Percentiles rank a stretch among this genome's conserved stretches.
Evolutionary conservation across 306 rosid genomes (phyloP).

Genomic region (Benincasa hispida): DNA sequence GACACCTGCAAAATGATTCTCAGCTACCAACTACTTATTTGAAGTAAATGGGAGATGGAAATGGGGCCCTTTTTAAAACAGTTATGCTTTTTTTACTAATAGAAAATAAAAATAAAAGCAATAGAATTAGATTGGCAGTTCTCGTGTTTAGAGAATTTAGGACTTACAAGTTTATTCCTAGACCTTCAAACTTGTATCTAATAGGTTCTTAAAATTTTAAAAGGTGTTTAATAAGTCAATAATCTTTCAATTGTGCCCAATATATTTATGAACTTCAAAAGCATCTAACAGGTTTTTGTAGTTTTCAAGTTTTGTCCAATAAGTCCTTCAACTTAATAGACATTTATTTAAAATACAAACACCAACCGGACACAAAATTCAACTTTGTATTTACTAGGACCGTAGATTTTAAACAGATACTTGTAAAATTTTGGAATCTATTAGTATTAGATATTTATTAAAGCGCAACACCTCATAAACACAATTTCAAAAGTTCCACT

Average conservation of each 20-base stretch:
- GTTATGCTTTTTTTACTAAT: not conserved
- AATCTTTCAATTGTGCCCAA: not conserved
- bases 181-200: not conserved
- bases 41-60: not conserved
- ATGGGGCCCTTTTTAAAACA: not conserved
- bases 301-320: not conserved
- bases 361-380: not conserved
- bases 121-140: not conserved
- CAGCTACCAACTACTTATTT: not conserved
- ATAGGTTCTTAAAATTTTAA: too few species aligned
- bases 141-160: not conserved
- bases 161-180: not conserved
- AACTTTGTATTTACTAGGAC: not conserved
- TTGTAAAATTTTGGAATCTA: not conserved
- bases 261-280: not conserved
- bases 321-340: not conserved
- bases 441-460: not conserved
- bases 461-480: not conserved
- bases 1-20: slow-evolving; percentile 39
- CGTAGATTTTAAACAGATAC: not conserved
- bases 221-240: not conserved
- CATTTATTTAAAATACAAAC: not conserved
- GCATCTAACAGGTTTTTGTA: not conserved
- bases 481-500: not conserved
- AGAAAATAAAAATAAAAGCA: not conserved